phyloP scores from a whole-genome alignment of 2,329 filamentous ascomycete genomes.

The Fusarium multiceps region DNA sequence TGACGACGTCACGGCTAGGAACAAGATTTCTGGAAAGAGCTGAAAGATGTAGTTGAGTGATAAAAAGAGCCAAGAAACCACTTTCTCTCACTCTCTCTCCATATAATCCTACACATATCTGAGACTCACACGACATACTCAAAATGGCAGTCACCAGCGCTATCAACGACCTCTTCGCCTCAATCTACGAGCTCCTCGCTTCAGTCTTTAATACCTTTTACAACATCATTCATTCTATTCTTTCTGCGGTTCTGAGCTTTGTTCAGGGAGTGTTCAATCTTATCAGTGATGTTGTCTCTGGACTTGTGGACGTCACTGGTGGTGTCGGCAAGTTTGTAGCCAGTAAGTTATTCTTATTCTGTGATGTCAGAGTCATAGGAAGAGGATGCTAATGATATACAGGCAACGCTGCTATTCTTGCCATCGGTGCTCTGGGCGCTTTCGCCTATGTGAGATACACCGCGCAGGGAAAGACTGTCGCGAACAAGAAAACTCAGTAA shows the following conservation, averaged over 20 bases:
- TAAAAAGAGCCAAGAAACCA: conserved; percentile 9
- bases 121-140: neutral
- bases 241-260: conserved; percentile 52
- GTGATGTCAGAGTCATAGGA: neutral
- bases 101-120: no score
- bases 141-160: conserved; percentile 53
- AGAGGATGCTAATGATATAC: neutral
- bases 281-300: conserved; percentile 50
- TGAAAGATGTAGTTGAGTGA: neutral
- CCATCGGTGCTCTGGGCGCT: conserved; percentile 49
- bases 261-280: conserved; percentile 53
- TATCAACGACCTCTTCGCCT: conserved; percentile 54
- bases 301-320: conserved; percentile 52
- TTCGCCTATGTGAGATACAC: conserved; percentile 52
- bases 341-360: conserved; percentile 43
- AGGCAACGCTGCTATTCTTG: conserved; percentile 54
- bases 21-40: conserved; percentile 6
- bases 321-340: conserved; percentile 55
- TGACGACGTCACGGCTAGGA: conserved; percentile 47
- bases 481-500: conserved; percentile 50
- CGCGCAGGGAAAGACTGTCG: conserved; percentile 46
- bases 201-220: conserved; percentile 53
- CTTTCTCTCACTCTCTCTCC: neutral
- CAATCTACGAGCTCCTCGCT: conserved; percentile 56
- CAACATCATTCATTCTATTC: conserved; percentile 49